Evolutionary conservation across 1,139 yeast genomes (phyloP).

Genomic region (Suhomyces chickasaworum): DNA sequence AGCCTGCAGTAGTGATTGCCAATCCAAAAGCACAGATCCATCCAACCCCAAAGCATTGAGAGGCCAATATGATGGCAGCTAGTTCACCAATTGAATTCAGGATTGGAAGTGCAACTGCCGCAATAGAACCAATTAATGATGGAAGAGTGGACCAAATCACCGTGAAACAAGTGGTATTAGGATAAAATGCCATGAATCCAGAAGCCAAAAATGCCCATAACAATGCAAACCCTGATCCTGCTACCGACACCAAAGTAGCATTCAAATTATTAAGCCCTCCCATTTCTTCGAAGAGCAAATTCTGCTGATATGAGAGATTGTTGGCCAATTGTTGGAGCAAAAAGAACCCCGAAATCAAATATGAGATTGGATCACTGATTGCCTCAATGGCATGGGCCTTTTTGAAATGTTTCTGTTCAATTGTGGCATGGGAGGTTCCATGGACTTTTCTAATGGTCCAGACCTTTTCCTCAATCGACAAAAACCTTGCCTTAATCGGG

Average conservation of each 20-base stretch:
- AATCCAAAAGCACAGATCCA: slow-evolving; percentile 28
- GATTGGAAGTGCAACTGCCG: slow-evolving; percentile 45
- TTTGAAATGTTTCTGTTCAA: slow-evolving; percentile 48
- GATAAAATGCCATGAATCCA: slow-evolving; percentile 23
- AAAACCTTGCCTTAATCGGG: slow-evolving; percentile 41
- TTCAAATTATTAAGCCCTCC: slow-evolving; percentile 48
- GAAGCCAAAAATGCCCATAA: slow-evolving; percentile 35
- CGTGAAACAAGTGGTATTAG: slow-evolving; percentile 21
- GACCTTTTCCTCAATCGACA: slow-evolving; percentile 42
- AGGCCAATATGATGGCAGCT: slow-evolving; percentile 31
- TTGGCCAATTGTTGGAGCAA: slow-evolving; percentile 49
- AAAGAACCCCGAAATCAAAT: slow-evolving; percentile 43
- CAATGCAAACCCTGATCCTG: slow-evolving; percentile 48
- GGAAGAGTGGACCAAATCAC: slow-evolving; percentile 33
- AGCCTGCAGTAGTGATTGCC: slow-evolving; percentile 26
- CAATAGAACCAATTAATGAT: slow-evolving; percentile 47
- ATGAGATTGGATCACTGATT: slow-evolving; percentile 48
- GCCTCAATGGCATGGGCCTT: slow-evolving; percentile 46
- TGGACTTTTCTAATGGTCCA: slow-evolving; percentile 48
- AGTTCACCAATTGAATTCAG: slow-evolving; percentile 42
- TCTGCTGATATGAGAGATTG: slow-evolving; percentile 50
- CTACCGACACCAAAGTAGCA: slow-evolving; percentile 55
- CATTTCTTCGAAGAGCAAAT: slow-evolving; percentile 41
- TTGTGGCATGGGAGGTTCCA: slow-evolving; percentile 41
- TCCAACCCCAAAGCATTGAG: slow-evolving; percentile 25